phyloP scores from a whole-genome alignment of 257 asterid species.

The Osmanthus fragrans region DNA sequence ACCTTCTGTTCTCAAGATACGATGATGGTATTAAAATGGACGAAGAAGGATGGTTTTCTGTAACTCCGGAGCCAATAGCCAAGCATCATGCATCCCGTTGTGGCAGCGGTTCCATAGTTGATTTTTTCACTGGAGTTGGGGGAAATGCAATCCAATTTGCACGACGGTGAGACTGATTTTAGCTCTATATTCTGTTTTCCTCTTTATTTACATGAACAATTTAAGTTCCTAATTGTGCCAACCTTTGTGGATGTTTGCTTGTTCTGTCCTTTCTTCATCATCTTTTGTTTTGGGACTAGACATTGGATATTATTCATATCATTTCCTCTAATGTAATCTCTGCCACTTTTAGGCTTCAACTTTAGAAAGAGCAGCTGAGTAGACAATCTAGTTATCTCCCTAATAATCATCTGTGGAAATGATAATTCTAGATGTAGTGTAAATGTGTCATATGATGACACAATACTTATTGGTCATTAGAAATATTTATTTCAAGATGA shows the following conservation, averaged over 20 bases:
- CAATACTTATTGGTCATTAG: too few relatives aligned
- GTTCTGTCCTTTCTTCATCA: neutral
- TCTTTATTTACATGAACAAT: neutral
- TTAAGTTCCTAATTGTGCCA: conserved; percentile 6
- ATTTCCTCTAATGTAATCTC: too few relatives aligned
- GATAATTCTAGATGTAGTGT: neutral
- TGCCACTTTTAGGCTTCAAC: neutral
- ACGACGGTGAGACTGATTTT: conserved; percentile 44
- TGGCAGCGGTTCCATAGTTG: conserved; percentile 64
- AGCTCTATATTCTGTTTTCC: conserved; percentile 3
- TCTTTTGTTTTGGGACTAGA: conserved; percentile 7
- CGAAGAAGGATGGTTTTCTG: conserved; percentile 98
- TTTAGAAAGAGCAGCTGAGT: neutral
- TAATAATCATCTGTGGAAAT: too few relatives aligned
- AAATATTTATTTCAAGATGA: too few relatives aligned
- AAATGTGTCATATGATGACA: too few relatives aligned
- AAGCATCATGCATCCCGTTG: conserved; percentile 92
- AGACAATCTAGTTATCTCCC: neutral
- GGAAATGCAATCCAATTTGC: conserved; percentile 97
- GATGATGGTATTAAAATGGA: conserved; percentile 89
- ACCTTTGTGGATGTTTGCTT: neutral
- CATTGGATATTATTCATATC: neutral
- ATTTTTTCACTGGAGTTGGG: conserved; percentile 90
- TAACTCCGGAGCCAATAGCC: conserved; percentile 82
- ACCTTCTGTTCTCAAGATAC: conserved; percentile 69